Evolutionary conservation across 768 basidiomycete genomes (phyloP).

Genomic region (Termitomyces sp.): DNA sequence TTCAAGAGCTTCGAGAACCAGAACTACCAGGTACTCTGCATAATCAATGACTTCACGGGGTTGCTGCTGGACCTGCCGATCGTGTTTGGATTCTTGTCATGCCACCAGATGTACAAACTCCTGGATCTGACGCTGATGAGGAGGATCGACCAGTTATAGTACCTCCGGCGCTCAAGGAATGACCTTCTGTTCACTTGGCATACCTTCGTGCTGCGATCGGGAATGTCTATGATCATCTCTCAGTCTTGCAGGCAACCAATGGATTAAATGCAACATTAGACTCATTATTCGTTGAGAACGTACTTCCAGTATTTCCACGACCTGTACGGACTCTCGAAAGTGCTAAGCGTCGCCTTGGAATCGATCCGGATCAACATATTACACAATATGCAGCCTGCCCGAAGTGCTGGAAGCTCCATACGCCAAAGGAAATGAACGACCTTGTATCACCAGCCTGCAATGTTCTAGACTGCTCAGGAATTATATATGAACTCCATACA

Average conservation of each 20-base stretch:
- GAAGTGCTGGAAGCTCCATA: background rate
- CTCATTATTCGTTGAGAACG: background rate
- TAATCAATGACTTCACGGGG: background rate
- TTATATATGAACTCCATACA: background rate
- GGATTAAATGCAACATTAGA: background rate
- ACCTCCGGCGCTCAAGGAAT: background rate
- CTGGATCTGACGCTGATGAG: too few relatives aligned
- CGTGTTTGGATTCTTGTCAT: background rate
- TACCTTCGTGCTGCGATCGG: background rate
- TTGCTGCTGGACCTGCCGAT: background rate
- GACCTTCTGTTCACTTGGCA: background rate
- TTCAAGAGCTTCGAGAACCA: background rate
- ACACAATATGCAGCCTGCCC: background rate
- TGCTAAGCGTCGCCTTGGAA: background rate
- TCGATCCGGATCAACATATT: background rate
- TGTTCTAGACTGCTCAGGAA: background rate
- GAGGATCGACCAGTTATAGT: background rate
- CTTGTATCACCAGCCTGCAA: background rate
- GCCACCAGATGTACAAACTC: background rate
- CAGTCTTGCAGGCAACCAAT: background rate
- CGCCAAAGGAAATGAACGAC: background rate
- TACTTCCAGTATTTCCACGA: background rate
- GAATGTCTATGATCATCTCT: background rate
- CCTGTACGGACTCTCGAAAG: background rate
- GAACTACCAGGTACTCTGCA: background rate